phyloP scores from a whole-genome alignment of 331 rosid species.

The Stylosanthes scabra region DNA sequence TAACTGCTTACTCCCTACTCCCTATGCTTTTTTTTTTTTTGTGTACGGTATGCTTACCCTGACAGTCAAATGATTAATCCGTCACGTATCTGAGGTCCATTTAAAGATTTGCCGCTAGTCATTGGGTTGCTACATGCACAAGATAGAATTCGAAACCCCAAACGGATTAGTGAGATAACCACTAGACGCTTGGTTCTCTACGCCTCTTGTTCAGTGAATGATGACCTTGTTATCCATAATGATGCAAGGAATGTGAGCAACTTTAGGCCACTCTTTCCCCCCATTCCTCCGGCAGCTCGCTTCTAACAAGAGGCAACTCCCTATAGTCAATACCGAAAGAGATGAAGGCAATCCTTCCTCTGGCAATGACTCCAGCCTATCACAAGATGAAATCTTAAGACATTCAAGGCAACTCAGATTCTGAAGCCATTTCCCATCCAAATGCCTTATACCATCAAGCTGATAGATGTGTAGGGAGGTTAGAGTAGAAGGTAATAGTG shows the following conservation, averaged over 20 bases:
- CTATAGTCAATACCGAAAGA: not conserved
- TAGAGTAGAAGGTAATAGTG: constrained; percentile 26
- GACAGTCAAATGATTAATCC: too few species aligned
- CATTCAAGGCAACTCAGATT: constrained; percentile 16
- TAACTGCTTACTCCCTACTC: too few species aligned
- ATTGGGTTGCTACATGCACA: too few species aligned
- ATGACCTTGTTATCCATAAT: not conserved
- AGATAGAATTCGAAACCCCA: too few species aligned
- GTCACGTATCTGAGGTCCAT: too few species aligned
- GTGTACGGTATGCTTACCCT: too few species aligned
- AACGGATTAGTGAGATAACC: too few species aligned
- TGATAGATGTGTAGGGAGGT: accelerated
- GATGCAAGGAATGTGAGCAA: constrained; percentile 18
- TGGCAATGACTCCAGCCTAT: constrained; percentile 19
- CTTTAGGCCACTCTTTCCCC: constrained; percentile 36
- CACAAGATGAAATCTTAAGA: accelerated
- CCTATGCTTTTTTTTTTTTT: too few species aligned
- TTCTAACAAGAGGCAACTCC: constrained; percentile 1
- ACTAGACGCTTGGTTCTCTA: too few species aligned
- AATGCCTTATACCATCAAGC: not conserved
- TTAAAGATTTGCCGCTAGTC: too few species aligned
- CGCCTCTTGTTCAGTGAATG: not conserved
- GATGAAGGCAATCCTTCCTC: constrained; percentile 39
- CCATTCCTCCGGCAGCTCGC: not conserved
- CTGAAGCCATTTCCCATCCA: constrained; percentile 17